Conservation (phyloP, 2,329 filamentous ascomycete genomes). For the Sclerotinia sclerotiorum region DNA sequence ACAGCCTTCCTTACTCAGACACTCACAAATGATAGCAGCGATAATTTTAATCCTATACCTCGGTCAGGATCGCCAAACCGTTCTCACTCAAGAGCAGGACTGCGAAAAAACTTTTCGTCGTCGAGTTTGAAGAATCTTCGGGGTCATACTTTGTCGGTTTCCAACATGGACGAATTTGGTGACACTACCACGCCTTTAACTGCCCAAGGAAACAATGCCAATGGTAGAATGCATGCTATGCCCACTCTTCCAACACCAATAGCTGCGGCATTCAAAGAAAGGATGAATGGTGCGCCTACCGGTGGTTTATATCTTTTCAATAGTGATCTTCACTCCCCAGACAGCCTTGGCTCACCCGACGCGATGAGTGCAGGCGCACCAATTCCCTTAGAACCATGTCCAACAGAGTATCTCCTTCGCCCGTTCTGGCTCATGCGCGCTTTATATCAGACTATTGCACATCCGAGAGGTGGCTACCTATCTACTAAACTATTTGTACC, state of each 20-base stretch:
- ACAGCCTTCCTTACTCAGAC: slow-evolving; percentile 38
- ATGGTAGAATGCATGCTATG: slow-evolving; percentile 52
- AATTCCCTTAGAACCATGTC: slow-evolving; percentile 83
- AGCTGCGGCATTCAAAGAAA: slow-evolving; percentile 60
- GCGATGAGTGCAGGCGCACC: slow-evolving; percentile 64
- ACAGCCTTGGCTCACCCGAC: slow-evolving; percentile 64
- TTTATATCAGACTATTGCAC: slow-evolving; percentile 86
- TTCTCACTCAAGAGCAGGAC: slow-evolving; percentile 44
- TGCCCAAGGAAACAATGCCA: slow-evolving; percentile 46
- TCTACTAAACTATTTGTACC: slow-evolving; percentile 91
- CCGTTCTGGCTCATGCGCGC: slow-evolving; percentile 98
- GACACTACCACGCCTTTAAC: slow-evolving; percentile 74
- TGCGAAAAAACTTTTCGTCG: slow-evolving; percentile 69
- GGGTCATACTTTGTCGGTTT: slow-evolving; percentile 69
- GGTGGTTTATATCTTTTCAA: slow-evolving; percentile 82
- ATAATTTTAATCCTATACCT: slow-evolving; percentile 38
- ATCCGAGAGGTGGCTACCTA: slow-evolving; percentile 88
- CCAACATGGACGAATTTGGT: slow-evolving; percentile 55
- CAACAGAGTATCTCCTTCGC: slow-evolving; percentile 81
- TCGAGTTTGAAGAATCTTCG: slow-evolving; percentile 71
- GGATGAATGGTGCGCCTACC: slow-evolving; percentile 55
- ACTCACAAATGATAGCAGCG: slow-evolving; percentile 38
- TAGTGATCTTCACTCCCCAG: slow-evolving; percentile 71
- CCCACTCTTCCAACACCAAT: slow-evolving; percentile 69
- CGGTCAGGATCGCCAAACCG: slow-evolving; percentile 56